phyloP scores from a whole-genome alignment of 305 asterid genomes.

The Plantago rigida region DNA sequence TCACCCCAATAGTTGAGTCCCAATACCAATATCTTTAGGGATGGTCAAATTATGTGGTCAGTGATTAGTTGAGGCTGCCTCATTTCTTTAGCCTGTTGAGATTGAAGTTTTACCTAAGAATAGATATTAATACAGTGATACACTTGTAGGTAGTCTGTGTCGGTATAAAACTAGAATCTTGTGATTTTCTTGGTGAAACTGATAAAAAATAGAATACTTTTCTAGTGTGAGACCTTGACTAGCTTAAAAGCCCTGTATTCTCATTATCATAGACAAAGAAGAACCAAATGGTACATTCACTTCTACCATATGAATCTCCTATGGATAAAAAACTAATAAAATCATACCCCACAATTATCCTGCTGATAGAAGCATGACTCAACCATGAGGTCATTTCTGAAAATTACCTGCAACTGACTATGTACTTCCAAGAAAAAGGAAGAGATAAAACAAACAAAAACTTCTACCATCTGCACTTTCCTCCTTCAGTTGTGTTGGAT shows the following conservation, averaged over 20 bases:
- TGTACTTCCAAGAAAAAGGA: constrained; percentile 11
- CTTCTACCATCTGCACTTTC: background rate
- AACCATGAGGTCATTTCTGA: constrained; percentile 23
- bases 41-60: constrained; percentile 7
- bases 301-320: constrained; percentile 20
- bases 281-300: constrained; percentile 19
- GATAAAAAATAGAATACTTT: background rate
- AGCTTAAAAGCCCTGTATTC: constrained; percentile 5
- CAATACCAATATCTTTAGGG: background rate
- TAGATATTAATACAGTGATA: no score
- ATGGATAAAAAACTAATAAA: constrained; percentile 16
- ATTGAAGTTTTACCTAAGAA: constrained; percentile 2
- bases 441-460: background rate
- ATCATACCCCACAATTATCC: constrained; percentile 22
- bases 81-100: constrained; percentile 5
- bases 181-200: background rate
- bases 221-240: background rate
- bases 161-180: background rate
- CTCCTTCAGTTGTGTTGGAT: constrained; percentile 22
- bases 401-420: constrained; percentile 15
- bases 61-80: constrained; percentile 20
- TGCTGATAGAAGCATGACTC: constrained; percentile 26
- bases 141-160: background rate
- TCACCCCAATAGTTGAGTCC: no score
- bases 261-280: constrained; percentile 7